Conservation (phyloP, 1,284 basidiomycete genomes). For the Termitomyces sp. region DNA sequence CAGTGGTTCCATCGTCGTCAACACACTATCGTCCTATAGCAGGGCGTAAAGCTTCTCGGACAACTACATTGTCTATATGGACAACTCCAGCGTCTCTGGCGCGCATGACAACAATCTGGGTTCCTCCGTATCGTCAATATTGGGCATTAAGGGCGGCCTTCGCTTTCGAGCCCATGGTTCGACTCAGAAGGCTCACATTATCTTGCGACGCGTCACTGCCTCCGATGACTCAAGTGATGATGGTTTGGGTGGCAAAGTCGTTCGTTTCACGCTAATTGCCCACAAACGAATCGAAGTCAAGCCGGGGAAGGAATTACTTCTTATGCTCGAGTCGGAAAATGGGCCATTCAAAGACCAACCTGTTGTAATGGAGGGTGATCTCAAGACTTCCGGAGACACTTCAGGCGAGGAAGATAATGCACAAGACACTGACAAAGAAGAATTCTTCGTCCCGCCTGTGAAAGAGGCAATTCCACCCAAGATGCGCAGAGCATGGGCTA, state of each 20-base stretch:
- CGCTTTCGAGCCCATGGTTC: constrained; percentile 55
- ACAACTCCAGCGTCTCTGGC: constrained; percentile 21
- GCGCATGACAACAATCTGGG: constrained; percentile 17
- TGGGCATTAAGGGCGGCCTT: constrained; percentile 50
- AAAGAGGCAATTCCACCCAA: constrained; percentile 47
- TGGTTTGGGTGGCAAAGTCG: constrained; percentile 30
- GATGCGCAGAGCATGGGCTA: constrained; percentile 53
- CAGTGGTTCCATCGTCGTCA: constrained; percentile 2
- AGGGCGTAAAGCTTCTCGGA: constrained; percentile 5
- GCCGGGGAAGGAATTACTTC: constrained; percentile 61
- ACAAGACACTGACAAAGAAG: constrained; percentile 36
- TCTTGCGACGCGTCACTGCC: constrained; percentile 50
- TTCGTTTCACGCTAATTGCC: constrained; percentile 58
- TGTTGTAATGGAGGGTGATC: constrained; percentile 51
- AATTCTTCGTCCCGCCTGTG: constrained; percentile 21
- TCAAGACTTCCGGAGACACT: constrained; percentile 29
- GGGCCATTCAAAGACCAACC: constrained; percentile 49
- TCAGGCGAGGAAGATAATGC: constrained; percentile 35
- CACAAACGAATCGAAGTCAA: constrained; percentile 62
- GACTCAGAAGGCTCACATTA: constrained; percentile 54
- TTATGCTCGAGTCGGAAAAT: constrained; percentile 48
- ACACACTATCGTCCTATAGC: not conserved
- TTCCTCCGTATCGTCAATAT: constrained; percentile 39
- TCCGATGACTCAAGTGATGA: constrained; percentile 40
- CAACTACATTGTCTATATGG: constrained; percentile 22